A percentile compares a stretch with the other conserved stretches of the same genome.
phyloP scores from a whole-genome alignment of 2,329 filamentous ascomycete species.

The Xylaria sp. region DNA sequence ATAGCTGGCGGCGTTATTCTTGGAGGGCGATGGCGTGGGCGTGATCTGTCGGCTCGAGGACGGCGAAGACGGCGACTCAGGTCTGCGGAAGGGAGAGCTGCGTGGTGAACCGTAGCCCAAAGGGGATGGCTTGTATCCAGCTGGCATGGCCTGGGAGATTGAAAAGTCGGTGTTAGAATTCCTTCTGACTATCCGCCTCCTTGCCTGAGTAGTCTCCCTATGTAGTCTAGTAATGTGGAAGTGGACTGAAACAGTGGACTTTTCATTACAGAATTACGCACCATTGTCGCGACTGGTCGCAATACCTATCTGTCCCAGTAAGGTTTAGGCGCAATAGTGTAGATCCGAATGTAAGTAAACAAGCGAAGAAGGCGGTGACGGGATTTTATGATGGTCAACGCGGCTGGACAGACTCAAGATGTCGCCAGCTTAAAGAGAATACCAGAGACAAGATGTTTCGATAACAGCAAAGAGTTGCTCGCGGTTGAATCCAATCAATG shows the following conservation, averaged over 20 bases:
- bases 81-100: conserved; percentile 67
- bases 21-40: conserved; percentile 66
- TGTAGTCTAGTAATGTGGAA: not conserved
- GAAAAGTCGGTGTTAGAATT: not conserved
- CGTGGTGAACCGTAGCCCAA: conserved; percentile 74
- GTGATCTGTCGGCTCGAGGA: conserved; percentile 69
- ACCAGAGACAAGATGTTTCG: not conserved
- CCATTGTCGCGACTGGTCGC: conserved; percentile 33
- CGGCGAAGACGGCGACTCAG: conserved; percentile 69
- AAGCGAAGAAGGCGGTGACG: not conserved
- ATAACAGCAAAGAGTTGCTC: not conserved
- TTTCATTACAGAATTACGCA: conserved; percentile 27
- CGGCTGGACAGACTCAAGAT: too few relatives aligned
- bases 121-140: conserved; percentile 72
- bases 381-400: not conserved
- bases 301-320: not conserved
- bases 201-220: too few relatives aligned
- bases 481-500: not conserved
- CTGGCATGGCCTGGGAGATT: conserved; percentile 55
- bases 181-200: not conserved
- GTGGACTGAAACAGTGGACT: conserved; percentile 29
- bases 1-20: conserved; percentile 44
- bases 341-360: conserved; percentile 26
- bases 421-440: too few relatives aligned
- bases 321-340: not conserved